Evolutionary conservation across 257 asterid genomes (phyloP).

Genomic region (Schizonepeta tenuifolia): DNA sequence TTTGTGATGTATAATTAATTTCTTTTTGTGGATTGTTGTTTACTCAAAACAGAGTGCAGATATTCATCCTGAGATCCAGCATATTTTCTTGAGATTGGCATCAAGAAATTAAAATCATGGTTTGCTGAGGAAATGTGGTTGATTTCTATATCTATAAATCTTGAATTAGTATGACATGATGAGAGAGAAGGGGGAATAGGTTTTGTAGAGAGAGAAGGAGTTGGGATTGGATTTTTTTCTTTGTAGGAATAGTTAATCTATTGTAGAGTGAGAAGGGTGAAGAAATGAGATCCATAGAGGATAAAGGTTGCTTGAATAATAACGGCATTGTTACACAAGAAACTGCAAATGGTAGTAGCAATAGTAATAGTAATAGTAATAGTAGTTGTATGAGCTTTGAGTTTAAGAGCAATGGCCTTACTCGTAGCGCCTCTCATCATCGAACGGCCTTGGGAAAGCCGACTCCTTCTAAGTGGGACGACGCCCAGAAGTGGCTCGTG

Average conservation of each 20-base stretch:
- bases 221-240: not conserved
- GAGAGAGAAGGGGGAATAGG: conserved; percentile 19
- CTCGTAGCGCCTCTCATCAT: conserved; percentile 56
- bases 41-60: conserved; percentile 38
- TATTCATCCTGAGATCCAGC: conserved; percentile 35
- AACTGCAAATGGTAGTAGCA: conserved; percentile 12
- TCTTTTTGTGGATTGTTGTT: not conserved
- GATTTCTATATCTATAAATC: not conserved
- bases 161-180: not conserved
- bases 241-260: not conserved
- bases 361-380: not conserved
- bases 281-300: conserved; percentile 69
- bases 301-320: conserved; percentile 65
- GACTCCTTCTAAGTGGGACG: conserved; percentile 95
- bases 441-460: conserved; percentile 69
- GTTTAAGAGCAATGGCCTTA: conserved; percentile 56
- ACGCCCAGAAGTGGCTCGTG: conserved; percentile 92
- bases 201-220: not conserved
- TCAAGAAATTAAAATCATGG: conserved; percentile 3
- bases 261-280: conserved; percentile 15
- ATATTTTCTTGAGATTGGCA: conserved; percentile 20
- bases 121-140: conserved; percentile 17
- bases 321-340: conserved; percentile 51
- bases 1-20: not conserved
- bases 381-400: conserved; percentile 50